A percentile compares a stretch with the other conserved stretches of the same genome.
These are phyloP conservation scores for Symbiotaphrina buchneri DNA, from an alignment of 495 filamentous ascomycete genomes.

Conservation along the genomic window DNA sequence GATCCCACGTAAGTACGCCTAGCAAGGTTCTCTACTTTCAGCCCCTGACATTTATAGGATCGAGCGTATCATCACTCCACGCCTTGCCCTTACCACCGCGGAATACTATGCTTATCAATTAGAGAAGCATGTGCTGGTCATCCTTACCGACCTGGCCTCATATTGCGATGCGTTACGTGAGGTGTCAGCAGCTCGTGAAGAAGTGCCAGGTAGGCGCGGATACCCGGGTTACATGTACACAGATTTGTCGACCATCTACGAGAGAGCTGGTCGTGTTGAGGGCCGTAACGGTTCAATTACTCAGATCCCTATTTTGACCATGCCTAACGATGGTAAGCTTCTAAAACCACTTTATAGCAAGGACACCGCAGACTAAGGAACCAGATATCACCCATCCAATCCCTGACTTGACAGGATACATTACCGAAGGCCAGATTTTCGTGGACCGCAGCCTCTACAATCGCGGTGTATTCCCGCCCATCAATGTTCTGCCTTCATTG, in stretches of 20 bases:
- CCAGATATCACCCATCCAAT: constrained; percentile 97
- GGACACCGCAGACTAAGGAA: neutral
- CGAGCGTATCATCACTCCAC: constrained; percentile 98
- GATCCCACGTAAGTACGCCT: constrained; percentile 57
- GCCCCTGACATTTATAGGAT: constrained; percentile 30
- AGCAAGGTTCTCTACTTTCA: neutral
- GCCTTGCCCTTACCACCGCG: constrained; percentile 92
- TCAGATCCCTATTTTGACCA: constrained; percentile 95
- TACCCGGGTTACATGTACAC: constrained; percentile 99
- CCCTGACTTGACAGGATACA: constrained; percentile 95
- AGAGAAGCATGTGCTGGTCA: constrained; percentile 98
- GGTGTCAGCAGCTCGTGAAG: constrained; percentile 92
- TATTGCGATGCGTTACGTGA: constrained; percentile 99
- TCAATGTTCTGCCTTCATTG: constrained; percentile 95
- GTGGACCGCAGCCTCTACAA: constrained; percentile 89
- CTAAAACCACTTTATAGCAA: constrained; percentile 6
- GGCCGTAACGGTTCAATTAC: constrained; percentile 97
- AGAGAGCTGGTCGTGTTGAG: constrained; percentile 94
- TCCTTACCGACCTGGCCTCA: constrained; percentile 91
- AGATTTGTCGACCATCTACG: constrained; percentile 98
- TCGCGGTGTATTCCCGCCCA: constrained; percentile 93
- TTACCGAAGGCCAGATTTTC: constrained; percentile 97
- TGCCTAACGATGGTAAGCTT: constrained; percentile 79
- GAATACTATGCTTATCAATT: constrained; percentile 99
- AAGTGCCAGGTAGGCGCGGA: constrained; percentile 98